A percentile compares a stretch with the other conserved stretches of the same genome.
Evolutionary conservation across 176 grass and related monocot genomes (phyloP).

Genomic region (Hyparrhenia diplandra): DNA sequence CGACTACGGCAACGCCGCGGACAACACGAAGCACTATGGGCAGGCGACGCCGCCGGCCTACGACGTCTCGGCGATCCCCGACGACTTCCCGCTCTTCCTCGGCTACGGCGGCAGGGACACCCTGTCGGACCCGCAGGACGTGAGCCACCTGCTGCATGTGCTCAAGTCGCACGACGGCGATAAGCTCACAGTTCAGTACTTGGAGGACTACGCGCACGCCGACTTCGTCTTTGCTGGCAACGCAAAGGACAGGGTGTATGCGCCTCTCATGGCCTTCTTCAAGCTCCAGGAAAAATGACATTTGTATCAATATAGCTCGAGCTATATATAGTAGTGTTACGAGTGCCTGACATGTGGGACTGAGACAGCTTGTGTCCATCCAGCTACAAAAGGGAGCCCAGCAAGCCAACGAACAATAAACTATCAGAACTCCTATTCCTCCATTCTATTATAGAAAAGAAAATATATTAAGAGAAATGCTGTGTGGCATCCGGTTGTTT

Average conservation of each 20-base stretch:
- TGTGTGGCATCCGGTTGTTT: too few species aligned
- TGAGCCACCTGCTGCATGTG: slow-evolving; percentile 25
- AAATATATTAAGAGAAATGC: too few species aligned
- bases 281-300: slow-evolving; percentile 43
- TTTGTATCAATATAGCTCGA: not conserved
- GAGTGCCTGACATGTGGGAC: too few species aligned
- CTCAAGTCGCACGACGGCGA: slow-evolving; percentile 35
- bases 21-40: slow-evolving; percentile 48
- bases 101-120: slow-evolving; percentile 51
- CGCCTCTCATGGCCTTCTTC: slow-evolving; percentile 46
- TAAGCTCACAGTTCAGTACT: slow-evolving; percentile 43
- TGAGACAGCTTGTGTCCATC: too few species aligned
- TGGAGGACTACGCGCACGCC: slow-evolving; percentile 50
- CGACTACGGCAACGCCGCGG: slow-evolving; percentile 38
- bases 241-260: slow-evolving; percentile 42
- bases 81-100: slow-evolving; percentile 53
- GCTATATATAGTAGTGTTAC: not conserved
- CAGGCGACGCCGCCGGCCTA: slow-evolving; percentile 41
- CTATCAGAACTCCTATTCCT: too few species aligned
- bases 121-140: slow-evolving; percentile 49
- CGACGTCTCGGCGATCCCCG: slow-evolving; percentile 47
- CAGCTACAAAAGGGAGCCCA: too few species aligned
- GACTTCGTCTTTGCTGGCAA: slow-evolving; percentile 52
- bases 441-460: too few species aligned
- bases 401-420: too few species aligned